These are phyloP conservation scores for Colletotrichum kahawae DNA, from an alignment of 2,329 filamentous ascomycete species.

Conservation along the genomic window DNA sequence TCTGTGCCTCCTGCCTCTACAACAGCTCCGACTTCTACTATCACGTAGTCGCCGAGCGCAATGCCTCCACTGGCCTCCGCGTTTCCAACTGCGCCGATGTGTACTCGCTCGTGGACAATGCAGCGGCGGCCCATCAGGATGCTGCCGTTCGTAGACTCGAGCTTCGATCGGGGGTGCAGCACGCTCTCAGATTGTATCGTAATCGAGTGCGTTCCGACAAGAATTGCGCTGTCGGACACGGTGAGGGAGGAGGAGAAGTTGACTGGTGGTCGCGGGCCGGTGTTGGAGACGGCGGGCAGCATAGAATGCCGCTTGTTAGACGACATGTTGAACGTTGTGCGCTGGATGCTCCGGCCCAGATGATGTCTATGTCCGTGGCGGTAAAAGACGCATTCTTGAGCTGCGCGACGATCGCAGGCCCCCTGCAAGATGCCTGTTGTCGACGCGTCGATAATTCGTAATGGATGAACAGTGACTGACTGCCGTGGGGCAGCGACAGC, in stretches of 20 bases:
- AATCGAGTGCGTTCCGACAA: constrained; percentile 78
- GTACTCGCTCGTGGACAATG: constrained; percentile 76
- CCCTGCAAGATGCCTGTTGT: neutral
- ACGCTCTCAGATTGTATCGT: constrained; percentile 79
- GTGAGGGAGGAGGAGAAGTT: constrained; percentile 64
- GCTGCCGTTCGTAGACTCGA: constrained; percentile 80
- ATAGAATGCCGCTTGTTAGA: constrained; percentile 61
- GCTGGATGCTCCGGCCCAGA: constrained; percentile 12
- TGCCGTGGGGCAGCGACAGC: neutral
- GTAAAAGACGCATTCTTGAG: constrained; percentile 2
- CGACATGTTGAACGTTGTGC: constrained; percentile 36
- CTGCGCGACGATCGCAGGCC: neutral
- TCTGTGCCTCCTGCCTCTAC: constrained; percentile 68
- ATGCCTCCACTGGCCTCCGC: constrained; percentile 51
- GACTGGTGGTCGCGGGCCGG: constrained; percentile 65
- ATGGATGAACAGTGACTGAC: neutral
- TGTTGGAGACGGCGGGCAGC: constrained; percentile 55
- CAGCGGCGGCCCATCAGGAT: constrained; percentile 82
- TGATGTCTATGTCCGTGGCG: neutral
- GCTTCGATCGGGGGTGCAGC: constrained; percentile 82
- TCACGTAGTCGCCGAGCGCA: constrained; percentile 63
- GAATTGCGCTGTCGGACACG: constrained; percentile 66
- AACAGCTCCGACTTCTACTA: constrained; percentile 62
- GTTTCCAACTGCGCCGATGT: constrained; percentile 54
- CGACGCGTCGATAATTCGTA: constrained; percentile 1